Percentiles rank a stretch among this genome's conserved stretches.
phyloP scores from a whole-genome alignment of 495 filamentous ascomycete genomes.

The Penicillium macrosclerotiorum region DNA sequence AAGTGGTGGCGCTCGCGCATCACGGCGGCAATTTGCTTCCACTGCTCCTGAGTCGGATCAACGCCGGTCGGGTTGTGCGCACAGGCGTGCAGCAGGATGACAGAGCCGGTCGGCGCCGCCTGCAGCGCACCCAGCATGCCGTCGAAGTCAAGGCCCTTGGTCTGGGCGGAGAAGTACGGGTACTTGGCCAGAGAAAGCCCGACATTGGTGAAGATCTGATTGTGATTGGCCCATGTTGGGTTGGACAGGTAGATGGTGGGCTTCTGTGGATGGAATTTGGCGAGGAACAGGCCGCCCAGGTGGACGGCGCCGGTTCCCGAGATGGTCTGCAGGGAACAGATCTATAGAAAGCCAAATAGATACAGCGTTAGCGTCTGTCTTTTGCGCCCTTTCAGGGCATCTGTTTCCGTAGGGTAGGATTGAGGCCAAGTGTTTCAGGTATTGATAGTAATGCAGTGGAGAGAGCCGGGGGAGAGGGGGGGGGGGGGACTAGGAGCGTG shows the following conservation, averaged over 20 bases:
- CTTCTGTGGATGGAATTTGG: constrained; percentile 53
- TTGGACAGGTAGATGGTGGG: constrained; percentile 83
- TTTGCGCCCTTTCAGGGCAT: neutral
- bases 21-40: constrained; percentile 79
- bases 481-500: neutral
- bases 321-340: constrained; percentile 56
- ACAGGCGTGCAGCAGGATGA: constrained; percentile 94
- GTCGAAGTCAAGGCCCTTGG: constrained; percentile 86
- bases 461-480: neutral
- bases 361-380: neutral
- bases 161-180: constrained; percentile 87
- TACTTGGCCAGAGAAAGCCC: constrained; percentile 73
- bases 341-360: constrained; percentile 24
- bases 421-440: neutral
- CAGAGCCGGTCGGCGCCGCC: constrained; percentile 68
- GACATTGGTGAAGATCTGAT: constrained; percentile 97
- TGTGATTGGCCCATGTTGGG: constrained; percentile 98
- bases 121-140: constrained; percentile 73
- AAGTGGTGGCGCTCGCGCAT: constrained; percentile 78
- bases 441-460: neutral
- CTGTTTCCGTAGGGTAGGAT: neutral
- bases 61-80: constrained; percentile 98
- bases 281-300: constrained; percentile 55
- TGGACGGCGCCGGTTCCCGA: constrained; percentile 60
- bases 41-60: constrained; percentile 91